phyloP scores from a whole-genome alignment of 169 alveolate genomes.

The Plasmodium billcollinsi region DNA sequence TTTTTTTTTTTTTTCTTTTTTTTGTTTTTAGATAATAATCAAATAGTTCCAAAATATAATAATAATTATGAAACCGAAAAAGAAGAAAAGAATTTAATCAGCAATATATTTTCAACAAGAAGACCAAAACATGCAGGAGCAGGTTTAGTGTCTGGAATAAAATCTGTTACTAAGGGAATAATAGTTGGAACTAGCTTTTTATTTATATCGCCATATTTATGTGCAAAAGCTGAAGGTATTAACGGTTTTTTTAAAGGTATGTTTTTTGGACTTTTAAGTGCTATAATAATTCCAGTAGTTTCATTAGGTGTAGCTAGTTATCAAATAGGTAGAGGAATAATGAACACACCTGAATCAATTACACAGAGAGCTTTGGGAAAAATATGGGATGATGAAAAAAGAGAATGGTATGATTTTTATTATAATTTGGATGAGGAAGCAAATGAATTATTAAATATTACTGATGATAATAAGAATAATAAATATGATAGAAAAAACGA shows the following conservation, averaged over 20 bases:
- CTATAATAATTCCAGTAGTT: conserved; percentile 90
- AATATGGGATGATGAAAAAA: conserved; percentile 90
- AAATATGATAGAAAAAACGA: conserved; percentile 10
- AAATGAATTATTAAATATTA: conserved; percentile 71
- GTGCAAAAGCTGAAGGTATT: conserved; percentile 91
- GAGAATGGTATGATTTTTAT: conserved; percentile 89
- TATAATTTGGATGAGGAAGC: conserved; percentile 88
- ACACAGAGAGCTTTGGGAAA: conserved; percentile 89
- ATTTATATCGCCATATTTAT: conserved; percentile 91
- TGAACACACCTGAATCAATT: conserved; percentile 92
- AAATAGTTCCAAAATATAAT: conserved; percentile 38
- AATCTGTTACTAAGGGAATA: conserved; percentile 92
- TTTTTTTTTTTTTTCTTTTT: background rate
- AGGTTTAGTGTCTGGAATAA: conserved; percentile 90
- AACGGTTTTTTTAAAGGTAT: conserved; percentile 92
- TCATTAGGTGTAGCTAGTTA: conserved; percentile 92
- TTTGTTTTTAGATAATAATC: conserved; percentile 27
- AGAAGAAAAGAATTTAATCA: conserved; percentile 74
- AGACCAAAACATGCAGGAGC: conserved; percentile 89
- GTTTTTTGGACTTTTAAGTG: conserved; percentile 92
- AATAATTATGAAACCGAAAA: conserved; percentile 15
- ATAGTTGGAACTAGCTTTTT: conserved; percentile 92
- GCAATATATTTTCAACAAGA: conserved; percentile 86
- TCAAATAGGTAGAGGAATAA: conserved; percentile 91
- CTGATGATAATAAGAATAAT: conserved; percentile 70